phyloP scores from a whole-genome alignment of 352 stramenopile genomes.

The Phytopythium ostracodes region DNA sequence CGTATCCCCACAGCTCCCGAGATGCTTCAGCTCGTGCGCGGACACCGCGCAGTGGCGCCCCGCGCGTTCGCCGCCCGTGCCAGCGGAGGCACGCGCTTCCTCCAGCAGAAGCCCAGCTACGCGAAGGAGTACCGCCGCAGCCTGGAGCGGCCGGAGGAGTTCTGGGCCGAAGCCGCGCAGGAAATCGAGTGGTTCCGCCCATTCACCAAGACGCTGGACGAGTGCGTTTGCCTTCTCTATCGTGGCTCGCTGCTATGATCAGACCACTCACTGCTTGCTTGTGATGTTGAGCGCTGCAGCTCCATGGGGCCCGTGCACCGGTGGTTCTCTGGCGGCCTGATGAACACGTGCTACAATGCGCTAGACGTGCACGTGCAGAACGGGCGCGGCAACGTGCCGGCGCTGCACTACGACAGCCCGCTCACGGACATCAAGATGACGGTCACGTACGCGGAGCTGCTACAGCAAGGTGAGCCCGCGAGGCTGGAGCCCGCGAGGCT shows the following conservation, averaged over 20 bases:
- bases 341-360: constrained; percentile 71
- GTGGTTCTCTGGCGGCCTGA: constrained; percentile 57
- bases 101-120: constrained; percentile 30
- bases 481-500: too few species aligned
- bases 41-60: neutral
- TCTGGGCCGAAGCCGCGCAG: constrained; percentile 46
- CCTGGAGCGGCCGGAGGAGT: constrained; percentile 36
- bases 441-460: constrained; percentile 71
- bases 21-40: constrained; percentile 2
- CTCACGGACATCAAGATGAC: constrained; percentile 52
- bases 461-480: constrained; percentile 40
- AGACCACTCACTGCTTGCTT: neutral
- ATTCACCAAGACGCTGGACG: constrained; percentile 37
- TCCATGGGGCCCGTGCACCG: constrained; percentile 24
- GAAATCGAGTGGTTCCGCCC: constrained; percentile 56
- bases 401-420: constrained; percentile 57
- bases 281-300: constrained; percentile 12
- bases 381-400: constrained; percentile 41
- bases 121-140: constrained; percentile 35
- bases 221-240: too few species aligned
- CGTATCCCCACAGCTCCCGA: neutral
- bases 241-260: neutral
- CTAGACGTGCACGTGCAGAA: constrained; percentile 53
- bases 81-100: neutral
- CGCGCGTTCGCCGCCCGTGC: neutral